Conservation (phyloP, 1,284 basidiomycete species). For the Rhodotorula sp. region DNA sequence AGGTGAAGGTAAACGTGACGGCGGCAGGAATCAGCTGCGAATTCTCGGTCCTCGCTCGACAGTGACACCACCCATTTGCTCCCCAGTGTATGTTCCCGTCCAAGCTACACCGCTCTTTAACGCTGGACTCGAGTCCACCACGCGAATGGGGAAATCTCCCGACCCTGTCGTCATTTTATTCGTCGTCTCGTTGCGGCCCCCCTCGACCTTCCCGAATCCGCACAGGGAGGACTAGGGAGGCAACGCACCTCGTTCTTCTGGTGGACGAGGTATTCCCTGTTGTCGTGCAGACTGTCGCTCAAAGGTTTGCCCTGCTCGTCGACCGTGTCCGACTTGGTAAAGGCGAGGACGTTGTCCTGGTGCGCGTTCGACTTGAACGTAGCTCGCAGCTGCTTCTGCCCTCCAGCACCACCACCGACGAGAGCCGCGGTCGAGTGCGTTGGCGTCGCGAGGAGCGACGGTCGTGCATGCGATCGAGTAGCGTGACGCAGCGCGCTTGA, state of each 20-base stretch:
- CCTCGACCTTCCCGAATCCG: not conserved
- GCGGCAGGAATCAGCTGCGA: not conserved
- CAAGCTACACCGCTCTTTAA: too few relatives aligned
- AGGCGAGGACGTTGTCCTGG: conserved; percentile 15
- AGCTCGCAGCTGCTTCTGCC: not conserved
- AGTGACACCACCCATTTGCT: too few relatives aligned
- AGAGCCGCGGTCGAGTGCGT: not conserved
- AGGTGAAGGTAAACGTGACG: not conserved
- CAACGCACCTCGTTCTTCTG: conserved; percentile 28
- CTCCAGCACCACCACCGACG: not conserved
- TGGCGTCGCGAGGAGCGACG: conserved; percentile 1
- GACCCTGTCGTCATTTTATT: not conserved
- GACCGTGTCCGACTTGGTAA: not conserved
- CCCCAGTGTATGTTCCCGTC: too few relatives aligned
- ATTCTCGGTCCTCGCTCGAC: not conserved
- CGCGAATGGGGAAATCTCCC: too few relatives aligned
- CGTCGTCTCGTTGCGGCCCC: not conserved
- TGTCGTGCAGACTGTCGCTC: conserved; percentile 17
- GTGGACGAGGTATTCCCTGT: conserved; percentile 23
- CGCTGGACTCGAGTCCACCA: too few relatives aligned
- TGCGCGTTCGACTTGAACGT: conserved; percentile 1
- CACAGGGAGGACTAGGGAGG: not conserved
- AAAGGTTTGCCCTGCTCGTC: conserved; percentile 1
- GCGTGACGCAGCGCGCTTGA: not conserved
- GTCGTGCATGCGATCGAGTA: not conserved